Base-by-base conservation (phyloP, 148 eudicot genomes). In the Rhododendron griersonianum region DNA sequence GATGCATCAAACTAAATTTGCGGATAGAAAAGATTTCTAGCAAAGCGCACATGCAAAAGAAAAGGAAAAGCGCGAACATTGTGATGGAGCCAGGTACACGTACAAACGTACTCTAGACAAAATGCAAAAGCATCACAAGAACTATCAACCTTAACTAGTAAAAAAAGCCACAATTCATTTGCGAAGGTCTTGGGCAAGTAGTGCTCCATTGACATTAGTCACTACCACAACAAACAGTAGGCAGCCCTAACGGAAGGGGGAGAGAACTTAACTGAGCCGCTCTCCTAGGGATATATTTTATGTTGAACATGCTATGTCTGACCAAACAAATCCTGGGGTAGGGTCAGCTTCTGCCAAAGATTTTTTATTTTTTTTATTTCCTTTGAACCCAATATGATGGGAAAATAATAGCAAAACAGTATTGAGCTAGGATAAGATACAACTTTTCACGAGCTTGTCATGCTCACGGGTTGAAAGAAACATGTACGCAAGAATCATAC, bases 401-500 rank as follows among this genome's bases (percentile, higher is more conserved):
- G 15, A 37, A 37, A 7, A 39, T 21, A 16, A 77, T 2, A 1
- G 3, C 21, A 19, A 19, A 41, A 8, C 25, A 45, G 5, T n/a
- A 28, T 4, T 1, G 55, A 39, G 50, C 14, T n/a, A 21, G 9
- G 16, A 11, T 23, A 18, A 3, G 3, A 47, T 10, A 45, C 50
- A 23, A 47, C 16, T 47, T n/a, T 79, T 5, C 18, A 47, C 9
- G 0, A 48, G 55, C 25, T 33, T 16, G 45, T 53, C n/a, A 19
- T 55, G 83, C 44, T 25, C 21, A 81, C 7, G 19, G 55, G 55
- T 61, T 11, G 39, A 81, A 82, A 61, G 19, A 19, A 82, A 35
- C 44, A 21, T 19, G 23, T 11, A 59, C 35, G 37, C 1, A 11
- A 21, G 53, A 63, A 73, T 55, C 92, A 45, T 94, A 96, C 99